Evolutionary conservation across 257 asterid species (phyloP), one percentile per base, ranked within the genome.

Genomic region (Solanum virginianum): DNA sequence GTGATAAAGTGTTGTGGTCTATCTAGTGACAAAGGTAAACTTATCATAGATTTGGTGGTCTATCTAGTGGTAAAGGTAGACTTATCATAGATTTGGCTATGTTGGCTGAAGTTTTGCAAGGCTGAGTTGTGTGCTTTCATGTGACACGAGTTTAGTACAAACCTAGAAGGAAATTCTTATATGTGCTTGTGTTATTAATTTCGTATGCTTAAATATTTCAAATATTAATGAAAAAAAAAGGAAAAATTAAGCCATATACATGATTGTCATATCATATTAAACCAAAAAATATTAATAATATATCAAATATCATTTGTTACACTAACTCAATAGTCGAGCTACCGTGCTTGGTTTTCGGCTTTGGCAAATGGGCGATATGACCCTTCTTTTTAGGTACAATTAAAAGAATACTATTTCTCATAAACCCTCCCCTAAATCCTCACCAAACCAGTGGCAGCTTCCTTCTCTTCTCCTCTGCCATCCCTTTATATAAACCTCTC

Each of bases 391-490:
- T 49, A 70, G 18, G 55, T 8, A 63, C 49, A 1, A 32, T 32
- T 32, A 68, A 32, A 32, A 68, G 60, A 49, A 14, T 22, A 68
- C n/a, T 17, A 75, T 49, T 6, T 49, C 60, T 26, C 26, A 10
- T 77, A 77, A 77, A 53, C 82, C 82, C 82, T 77, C 63, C 41
- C 82, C 82, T 16, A 51, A 77, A 51, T 51, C 63, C 63, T 51
- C 82, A 51, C 63, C 63, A 51, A 51, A 51, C 66, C 43, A 79
- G 87, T 71, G 84, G 43, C 43, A 26, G 59, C 84, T 84, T 87
- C 89, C 41, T 71, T 87, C 85, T 81, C 85, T 57, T 69, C 86
- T 26, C 2, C 57, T 56, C 87, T 20, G 26, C 65, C 7, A 49
- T 20, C 83, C 70, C 72, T 16, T 39, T 72, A 70, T 72, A 74